These are phyloP conservation scores for Geranomyces variabilis DNA, from an alignment of 192 early-diverging fungal species.

Conservation along the genomic window DNA sequence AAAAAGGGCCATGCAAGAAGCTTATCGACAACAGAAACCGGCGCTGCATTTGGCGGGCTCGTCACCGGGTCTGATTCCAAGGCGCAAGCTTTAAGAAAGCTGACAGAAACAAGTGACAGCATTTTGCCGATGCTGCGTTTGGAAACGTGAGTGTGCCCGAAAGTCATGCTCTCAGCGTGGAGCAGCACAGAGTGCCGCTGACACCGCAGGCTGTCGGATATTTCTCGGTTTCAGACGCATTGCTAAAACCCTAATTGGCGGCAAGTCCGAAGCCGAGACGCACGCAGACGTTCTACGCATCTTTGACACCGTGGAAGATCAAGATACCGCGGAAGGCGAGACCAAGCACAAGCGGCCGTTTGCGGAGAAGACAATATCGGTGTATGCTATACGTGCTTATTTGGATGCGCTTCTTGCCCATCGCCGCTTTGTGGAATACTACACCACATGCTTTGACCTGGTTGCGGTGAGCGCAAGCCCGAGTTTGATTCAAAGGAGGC, in stretches of 20 bases:
- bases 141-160: not conserved
- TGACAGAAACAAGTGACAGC: conserved; percentile 9
- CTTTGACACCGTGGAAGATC: conserved; percentile 7
- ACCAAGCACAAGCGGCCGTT: conserved; percentile 10
- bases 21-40: not conserved
- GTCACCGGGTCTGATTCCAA: not conserved
- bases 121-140: conserved; percentile 3
- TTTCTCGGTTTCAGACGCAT: not conserved
- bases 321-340: not conserved
- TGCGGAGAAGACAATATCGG: conserved; percentile 44
- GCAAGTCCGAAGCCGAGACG: too few relatives aligned
- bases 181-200: not conserved
- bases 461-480: conserved; percentile 32
- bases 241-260: not conserved
- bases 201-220: too few relatives aligned
- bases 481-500: too few relatives aligned
- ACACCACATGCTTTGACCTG: conserved; percentile 40
- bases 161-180: not conserved
- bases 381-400: conserved; percentile 46
- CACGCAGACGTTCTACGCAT: conserved; percentile 15
- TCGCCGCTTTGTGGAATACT: conserved; percentile 54
- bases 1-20: conserved; percentile 5
- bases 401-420: conserved; percentile 46
- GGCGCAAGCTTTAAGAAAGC: not conserved
- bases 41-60: not conserved